Conservation (phyloP, 1,139 yeast genomes). For the Sugiyamaella xylanicola region DNA sequence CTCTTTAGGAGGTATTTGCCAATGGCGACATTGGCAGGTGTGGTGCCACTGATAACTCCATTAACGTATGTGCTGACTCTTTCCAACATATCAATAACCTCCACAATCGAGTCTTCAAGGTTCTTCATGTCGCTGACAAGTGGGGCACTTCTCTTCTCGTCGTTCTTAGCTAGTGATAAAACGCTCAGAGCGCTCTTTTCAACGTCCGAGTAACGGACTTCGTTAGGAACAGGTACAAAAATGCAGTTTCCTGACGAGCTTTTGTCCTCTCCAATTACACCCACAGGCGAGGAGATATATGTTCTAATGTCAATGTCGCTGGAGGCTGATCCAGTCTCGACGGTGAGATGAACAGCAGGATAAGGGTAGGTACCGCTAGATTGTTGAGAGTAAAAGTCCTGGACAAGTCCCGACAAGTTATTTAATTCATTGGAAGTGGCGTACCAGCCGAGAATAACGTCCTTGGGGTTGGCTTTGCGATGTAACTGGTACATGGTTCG, state of each 20-base stretch:
- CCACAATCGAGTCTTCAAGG: slow-evolving; percentile 58
- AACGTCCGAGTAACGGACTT: slow-evolving; percentile 59
- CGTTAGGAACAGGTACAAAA: slow-evolving; percentile 77
- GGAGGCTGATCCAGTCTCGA: slow-evolving; percentile 44
- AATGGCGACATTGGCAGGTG: slow-evolving; percentile 50
- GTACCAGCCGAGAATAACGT: slow-evolving; percentile 85
- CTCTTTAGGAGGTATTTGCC: slow-evolving; percentile 69
- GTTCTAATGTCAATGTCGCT: slow-evolving; percentile 59
- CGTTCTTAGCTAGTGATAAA: slow-evolving; percentile 42
- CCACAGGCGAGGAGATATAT: slow-evolving; percentile 77
- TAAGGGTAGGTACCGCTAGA: slow-evolving; percentile 66
- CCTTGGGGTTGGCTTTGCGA: slow-evolving; percentile 79
- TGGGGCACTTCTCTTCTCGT: slow-evolving; percentile 43
- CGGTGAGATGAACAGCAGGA: slow-evolving; percentile 79
- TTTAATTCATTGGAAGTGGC: slow-evolving; percentile 70
- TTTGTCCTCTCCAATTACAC: slow-evolving; percentile 48
- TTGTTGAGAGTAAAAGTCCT: slow-evolving; percentile 71
- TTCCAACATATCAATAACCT: slow-evolving; percentile 62
- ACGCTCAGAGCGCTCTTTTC: slow-evolving; percentile 50
- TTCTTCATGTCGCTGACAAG: slow-evolving; percentile 49
- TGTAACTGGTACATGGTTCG: slow-evolving; percentile 70
- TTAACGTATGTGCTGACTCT: slow-evolving; percentile 53
- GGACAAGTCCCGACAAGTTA: slow-evolving; percentile 77
- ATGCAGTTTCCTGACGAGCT: slow-evolving; percentile 59
- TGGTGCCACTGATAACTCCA: slow-evolving; percentile 48